Base-by-base conservation (phyloP, 2,329 filamentous ascomycete genomes). In the Sordariomycetes sp. region DNA sequence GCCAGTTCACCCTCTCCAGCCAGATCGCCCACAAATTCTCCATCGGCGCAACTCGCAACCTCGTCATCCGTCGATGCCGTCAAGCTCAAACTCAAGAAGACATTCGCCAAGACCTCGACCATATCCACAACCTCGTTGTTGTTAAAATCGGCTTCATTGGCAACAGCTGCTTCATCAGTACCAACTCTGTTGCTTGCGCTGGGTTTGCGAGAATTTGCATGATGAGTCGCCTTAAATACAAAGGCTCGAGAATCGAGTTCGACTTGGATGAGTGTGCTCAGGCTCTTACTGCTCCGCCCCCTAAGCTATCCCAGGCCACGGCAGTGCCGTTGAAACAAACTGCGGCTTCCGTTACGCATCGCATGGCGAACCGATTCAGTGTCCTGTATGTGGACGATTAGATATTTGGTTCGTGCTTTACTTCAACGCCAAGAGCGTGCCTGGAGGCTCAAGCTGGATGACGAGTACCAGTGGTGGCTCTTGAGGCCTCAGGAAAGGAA, bases 91-190 rank as follows among this genome's bases (percentile, higher is more conserved):
- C 77, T 0, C 79, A 79, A 43, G 59, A 72, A 7, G 57, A 59
- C 12, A 75, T 93, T 42, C 75, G 81, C 9, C 69, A 79, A 5
- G 82, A 93, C 46, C 66, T 92, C 24, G 80, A 87, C 17, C 86
- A 93, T 51, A 90, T 93, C 39, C 79, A 90, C 60, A 84, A 85
- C 41, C 66, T 93, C 2, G 63, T 80, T 16, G 71, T 93, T 9
- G 66, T 92, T 46, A 71, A 71, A 28, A 59, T 92, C 29, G 57
- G 59, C 7, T 80, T 83, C 52, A 55, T 58, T 3, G 61, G 66
- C 14, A 66, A 66, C 4, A 72, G 77, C 52, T 81, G 72, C 38
- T 74, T 74, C 52, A 75, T 93, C 42, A 78, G 73, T 36, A 85
- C 80, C 7, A 93, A 88, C 53, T 86, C 84, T 1, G 70, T 93